Evolutionary conservation across 129 eudicot species (phyloP), one percentile per base, ranked within the genome.

Genomic region (Tagetes patula): DNA sequence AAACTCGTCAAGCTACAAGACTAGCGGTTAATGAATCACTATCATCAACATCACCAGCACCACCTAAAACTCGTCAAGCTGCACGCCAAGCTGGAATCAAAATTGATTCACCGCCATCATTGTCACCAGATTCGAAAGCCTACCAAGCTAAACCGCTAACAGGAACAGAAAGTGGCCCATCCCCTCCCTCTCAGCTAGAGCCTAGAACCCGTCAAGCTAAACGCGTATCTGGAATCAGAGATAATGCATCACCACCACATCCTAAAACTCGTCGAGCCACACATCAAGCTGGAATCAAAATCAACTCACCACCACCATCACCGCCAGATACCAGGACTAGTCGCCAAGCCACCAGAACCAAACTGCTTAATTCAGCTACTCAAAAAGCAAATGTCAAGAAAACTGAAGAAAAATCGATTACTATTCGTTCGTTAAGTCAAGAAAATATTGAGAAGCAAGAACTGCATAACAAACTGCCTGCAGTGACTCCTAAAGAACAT

Each of bases 221-320:
- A 59, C 72, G 66, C 13, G 47, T 7, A 63, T n/a, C 72, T 14
- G 75, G 69, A 43, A 55, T 36, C 31, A 38, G 4, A 20, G 38
- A 60, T 38, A 31, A 43, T 45, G 67, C 50, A 49, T 49, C 64
- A 12, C 42, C 52, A 34, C 55, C 69, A 6, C 70, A 38, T 14
- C 62, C 74, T 31, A 79, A 72, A 72, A 78, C 68, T 31, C 84
- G 77, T 20, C 81, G 47, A 67, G 65, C 68, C 71, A 45, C 77
- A 10, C 62, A 12, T 3, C 70, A 37, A 64, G 53, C 78, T 6
- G 82, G 82, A 61, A 62, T 70, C 32, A 49, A 63, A 43, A 33
- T 65, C 31, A 41, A 49, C 41, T 14, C 79, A 13, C 67, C 73
- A 31, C 75, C 80, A 43, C 37, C 74, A 67, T 76, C 74, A 34